phyloP scores from a whole-genome alignment of 805 yeast genomes.

The Monosporozyma servazzii region DNA sequence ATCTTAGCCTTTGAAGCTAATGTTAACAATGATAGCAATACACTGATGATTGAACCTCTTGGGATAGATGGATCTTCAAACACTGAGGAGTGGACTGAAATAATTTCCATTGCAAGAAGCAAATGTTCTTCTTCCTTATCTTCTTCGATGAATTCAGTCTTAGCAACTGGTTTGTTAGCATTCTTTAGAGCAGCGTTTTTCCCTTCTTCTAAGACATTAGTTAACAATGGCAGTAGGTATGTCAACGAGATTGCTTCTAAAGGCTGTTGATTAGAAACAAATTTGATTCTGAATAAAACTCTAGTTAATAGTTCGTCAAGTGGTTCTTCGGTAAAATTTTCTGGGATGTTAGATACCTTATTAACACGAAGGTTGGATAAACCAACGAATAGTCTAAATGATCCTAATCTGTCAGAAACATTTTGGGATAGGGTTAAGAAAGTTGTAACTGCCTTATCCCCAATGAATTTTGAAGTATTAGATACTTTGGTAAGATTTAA shows the following conservation, averaged over 20 bases:
- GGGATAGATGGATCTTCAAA: slow-evolving; percentile 64
- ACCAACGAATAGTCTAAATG: slow-evolving; percentile 48
- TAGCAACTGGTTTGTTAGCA: slow-evolving; percentile 42
- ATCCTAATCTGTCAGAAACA: slow-evolving; percentile 43
- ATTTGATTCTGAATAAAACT: slow-evolving; percentile 65
- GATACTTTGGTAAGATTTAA: slow-evolving; percentile 37
- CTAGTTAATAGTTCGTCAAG: slow-evolving; percentile 48
- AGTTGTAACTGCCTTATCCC: slow-evolving; percentile 37
- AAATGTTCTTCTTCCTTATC: slow-evolving; percentile 85
- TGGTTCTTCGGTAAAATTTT: slow-evolving; percentile 41
- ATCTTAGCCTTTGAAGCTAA: slow-evolving; percentile 71
- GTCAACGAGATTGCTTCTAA: slow-evolving; percentile 60
- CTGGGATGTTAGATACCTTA: slow-evolving; percentile 38
- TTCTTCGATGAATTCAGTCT: slow-evolving; percentile 68
- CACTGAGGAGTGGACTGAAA: slow-evolving; percentile 57
- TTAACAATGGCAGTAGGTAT: slow-evolving; percentile 67
- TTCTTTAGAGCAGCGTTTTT: slow-evolving; percentile 45
- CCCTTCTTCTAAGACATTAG: slow-evolving; percentile 59
- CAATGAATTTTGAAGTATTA: slow-evolving; percentile 32
- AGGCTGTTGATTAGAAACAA: slow-evolving; percentile 62
- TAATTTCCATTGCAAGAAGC: slow-evolving; percentile 63
- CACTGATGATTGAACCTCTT: slow-evolving; percentile 51
- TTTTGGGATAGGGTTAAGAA: slow-evolving; percentile 48
- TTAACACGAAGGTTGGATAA: slow-evolving; percentile 57
- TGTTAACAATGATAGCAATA: slow-evolving; percentile 56